These are phyloP conservation scores for Ambispora gerdemannii DNA, from an alignment of 192 early-diverging fungal genomes.

Conservation along the genomic window DNA sequence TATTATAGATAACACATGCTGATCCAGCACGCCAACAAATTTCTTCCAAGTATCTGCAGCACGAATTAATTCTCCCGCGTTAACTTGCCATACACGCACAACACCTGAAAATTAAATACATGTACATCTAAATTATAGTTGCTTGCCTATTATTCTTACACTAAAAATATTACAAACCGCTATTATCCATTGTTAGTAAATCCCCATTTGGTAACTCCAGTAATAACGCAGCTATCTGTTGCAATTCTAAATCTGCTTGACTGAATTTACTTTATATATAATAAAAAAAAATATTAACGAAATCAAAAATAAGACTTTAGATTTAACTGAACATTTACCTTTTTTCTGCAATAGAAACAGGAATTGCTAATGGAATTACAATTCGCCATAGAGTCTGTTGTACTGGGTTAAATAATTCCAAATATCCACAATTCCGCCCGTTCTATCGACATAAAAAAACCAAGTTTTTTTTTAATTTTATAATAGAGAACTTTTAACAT, in stretches of 20 bases:
- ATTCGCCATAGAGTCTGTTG: slow-evolving; percentile 52
- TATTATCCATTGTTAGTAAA: slow-evolving; percentile 59
- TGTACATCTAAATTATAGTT: background rate
- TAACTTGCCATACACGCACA: slow-evolving; percentile 59
- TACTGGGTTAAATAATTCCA: slow-evolving; percentile 52
- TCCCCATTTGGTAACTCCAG: slow-evolving; percentile 51
- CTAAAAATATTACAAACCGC: slow-evolving; percentile 35
- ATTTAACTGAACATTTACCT: background rate
- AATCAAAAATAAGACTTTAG: background rate
- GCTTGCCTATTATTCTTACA: too few relatives aligned
- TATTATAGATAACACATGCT: slow-evolving; percentile 49
- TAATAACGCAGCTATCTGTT: slow-evolving; percentile 49
- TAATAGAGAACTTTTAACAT: too few relatives aligned
- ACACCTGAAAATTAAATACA: slow-evolving; percentile 24
- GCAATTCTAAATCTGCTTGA: slow-evolving; percentile 41
- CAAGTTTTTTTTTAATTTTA: too few relatives aligned
- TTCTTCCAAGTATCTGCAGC: slow-evolving; percentile 59
- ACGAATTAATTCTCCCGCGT: slow-evolving; percentile 48
- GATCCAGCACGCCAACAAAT: slow-evolving; percentile 56
- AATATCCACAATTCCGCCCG: slow-evolving; percentile 51
- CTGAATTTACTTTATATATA: slow-evolving; percentile 22
- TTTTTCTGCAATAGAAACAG: slow-evolving; percentile 22
- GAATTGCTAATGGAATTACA: slow-evolving; percentile 47
- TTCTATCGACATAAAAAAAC: too few relatives aligned
- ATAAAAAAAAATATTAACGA: background rate